Base-by-base conservation (phyloP, 1,284 basidiomycete species). In the Cerrena zonata region DNA sequence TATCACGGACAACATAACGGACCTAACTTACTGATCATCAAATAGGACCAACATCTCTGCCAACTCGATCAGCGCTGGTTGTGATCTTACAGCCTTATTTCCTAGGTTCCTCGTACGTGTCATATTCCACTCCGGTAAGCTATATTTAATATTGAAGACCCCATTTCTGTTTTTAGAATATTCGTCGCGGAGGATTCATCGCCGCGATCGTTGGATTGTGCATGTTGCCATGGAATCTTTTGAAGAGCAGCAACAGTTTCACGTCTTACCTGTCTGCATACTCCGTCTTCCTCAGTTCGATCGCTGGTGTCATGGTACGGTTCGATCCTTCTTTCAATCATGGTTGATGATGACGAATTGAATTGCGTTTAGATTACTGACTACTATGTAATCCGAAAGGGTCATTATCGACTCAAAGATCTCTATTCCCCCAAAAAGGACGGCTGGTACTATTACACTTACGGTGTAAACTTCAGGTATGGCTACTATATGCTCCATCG, bases 221-320 rank as follows among this genome's bases (percentile, higher is more conserved):
- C 65, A 88, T 90, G 73, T 74, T 80, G 39, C 89, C 89, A 1
- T 94, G 91, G 90, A 82, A 89, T 60, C 71, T 93, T 25, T 76
- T 91, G 57, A 84, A 84, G 64, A 80, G 74, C 55, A 86, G 82
- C 63, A 89, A 84, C 62, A 79, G 74, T 53, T 93, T 94, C 69
- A 83, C 86, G 15, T 85, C 84, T 27, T 94, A 94, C 67, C 80
- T 94, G 15, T 87, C 86, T 12, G 85, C 88, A 1, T 93, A 90
- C 67, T 86, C 85, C 22, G 86, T 91, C 50, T 90, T 90, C 72
- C 68, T 91, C 27, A 87, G 84, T 45, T 89, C 87, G 22, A 86
- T 92, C 58, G 84, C 82, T 21, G 88, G 87, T 11, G 87, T 89
- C n/a, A 87, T 90, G 84, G 80, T 82, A 42, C 37, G 66, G 52